Conservation (phyloP, 305 asterid genomes). For the Fraxinus xanthoxyloides region DNA sequence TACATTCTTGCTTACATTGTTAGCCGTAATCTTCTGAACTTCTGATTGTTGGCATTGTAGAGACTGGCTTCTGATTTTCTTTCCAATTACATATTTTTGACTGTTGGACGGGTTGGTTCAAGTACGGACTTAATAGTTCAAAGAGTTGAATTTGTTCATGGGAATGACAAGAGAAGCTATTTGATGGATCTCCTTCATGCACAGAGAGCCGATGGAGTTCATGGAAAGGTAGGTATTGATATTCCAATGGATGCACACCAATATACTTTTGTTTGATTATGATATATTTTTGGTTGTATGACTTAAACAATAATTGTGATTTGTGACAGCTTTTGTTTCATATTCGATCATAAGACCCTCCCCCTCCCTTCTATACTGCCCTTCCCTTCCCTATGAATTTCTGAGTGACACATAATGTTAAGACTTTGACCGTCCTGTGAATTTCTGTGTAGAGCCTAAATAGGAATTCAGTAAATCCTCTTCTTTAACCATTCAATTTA, state of each 20-base stretch:
- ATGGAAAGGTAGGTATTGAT: constrained; percentile 47
- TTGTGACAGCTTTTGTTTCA: background rate
- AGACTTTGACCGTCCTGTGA: background rate
- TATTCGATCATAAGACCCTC: background rate
- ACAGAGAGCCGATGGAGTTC: constrained; percentile 61
- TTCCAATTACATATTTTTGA: constrained; percentile 73
- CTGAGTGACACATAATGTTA: background rate
- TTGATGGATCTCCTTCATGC: constrained; percentile 93
- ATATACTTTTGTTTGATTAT: constrained; percentile 7
- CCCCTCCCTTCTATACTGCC: background rate
- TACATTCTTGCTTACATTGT: background rate
- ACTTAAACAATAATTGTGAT: background rate
- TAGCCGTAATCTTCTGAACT: background rate
- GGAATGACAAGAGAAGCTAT: constrained; percentile 72
- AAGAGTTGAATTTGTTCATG: constrained; percentile 70
- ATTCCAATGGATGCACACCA: constrained; percentile 10
- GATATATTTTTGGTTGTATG: background rate
- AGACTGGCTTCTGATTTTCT: constrained; percentile 90
- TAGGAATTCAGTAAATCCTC: background rate
- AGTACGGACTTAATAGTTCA: constrained; percentile 79
- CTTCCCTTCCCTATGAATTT: background rate
- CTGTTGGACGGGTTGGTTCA: constrained; percentile 86
- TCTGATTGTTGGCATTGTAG: constrained; percentile 41
- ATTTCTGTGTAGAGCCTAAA: background rate
- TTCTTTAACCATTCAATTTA: background rate